These are phyloP conservation scores for Xylaria sp. DNA, from an alignment of 495 filamentous ascomycete genomes.

Conservation along the genomic window DNA sequence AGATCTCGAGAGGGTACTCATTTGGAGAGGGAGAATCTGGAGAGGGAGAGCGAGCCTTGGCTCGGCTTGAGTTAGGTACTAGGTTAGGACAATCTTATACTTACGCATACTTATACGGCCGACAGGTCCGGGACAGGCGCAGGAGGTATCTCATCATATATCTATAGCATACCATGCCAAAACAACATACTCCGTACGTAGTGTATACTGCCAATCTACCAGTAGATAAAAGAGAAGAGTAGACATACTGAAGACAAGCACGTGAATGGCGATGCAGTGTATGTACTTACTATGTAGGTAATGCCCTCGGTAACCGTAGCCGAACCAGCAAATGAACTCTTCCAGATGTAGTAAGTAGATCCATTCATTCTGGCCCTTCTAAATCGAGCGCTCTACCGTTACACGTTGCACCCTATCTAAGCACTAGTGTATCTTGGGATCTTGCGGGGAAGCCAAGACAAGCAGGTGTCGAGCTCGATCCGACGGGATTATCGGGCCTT, in stretches of 20 bases:
- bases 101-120: not conserved
- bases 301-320: not conserved
- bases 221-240: not conserved
- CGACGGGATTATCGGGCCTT: constrained; percentile 26
- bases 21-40: too few relatives aligned
- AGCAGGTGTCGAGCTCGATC: constrained; percentile 10
- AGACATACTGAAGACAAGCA: not conserved
- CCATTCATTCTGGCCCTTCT: not conserved
- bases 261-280: not conserved
- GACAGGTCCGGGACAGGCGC: not conserved
- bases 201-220: too few relatives aligned
- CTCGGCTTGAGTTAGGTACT: not conserved
- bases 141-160: not conserved
- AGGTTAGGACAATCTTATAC: too few relatives aligned
- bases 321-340: not conserved
- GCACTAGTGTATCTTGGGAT: not conserved
- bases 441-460: constrained; percentile 21
- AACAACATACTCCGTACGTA: not conserved
- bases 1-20: too few relatives aligned
- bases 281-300: too few relatives aligned
- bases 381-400: not conserved
- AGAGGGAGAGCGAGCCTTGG: not conserved
- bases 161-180: not conserved
- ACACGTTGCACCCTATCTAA: constrained; percentile 2
- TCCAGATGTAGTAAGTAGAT: not conserved